Evolutionary conservation across 225 moss, liverwort and hornwort genomes (phyloP).

Genomic region (Lunularia cruciata): DNA sequence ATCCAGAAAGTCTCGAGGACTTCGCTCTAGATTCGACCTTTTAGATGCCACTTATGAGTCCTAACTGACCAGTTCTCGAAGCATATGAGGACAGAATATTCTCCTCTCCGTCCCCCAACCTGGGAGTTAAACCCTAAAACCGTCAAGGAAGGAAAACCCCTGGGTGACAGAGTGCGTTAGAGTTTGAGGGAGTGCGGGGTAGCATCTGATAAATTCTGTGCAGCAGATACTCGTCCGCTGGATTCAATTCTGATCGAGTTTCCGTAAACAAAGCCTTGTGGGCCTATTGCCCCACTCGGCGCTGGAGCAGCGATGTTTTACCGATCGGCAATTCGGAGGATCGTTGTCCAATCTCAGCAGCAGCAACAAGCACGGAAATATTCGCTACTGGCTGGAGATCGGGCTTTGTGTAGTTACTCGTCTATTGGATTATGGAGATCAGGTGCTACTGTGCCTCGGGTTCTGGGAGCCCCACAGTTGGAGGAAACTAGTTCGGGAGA

Average conservation of each 20-base stretch:
- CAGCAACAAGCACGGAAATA: not conserved
- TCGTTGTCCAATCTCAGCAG: conserved; percentile 7
- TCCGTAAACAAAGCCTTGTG: conserved; percentile 3
- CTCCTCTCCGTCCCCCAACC: not conserved
- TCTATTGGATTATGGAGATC: not conserved
- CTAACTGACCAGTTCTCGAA: too few relatives aligned
- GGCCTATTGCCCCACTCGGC: conserved; percentile 15
- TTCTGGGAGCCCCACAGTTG: not conserved
- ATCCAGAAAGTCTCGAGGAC: too few relatives aligned
- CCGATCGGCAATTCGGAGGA: conserved; percentile 28
- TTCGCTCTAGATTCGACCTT: too few relatives aligned
- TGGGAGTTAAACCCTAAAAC: not conserved
- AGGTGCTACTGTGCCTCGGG: not conserved
- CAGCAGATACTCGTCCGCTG: not conserved
- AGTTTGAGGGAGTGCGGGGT: not conserved
- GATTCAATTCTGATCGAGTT: not conserved
- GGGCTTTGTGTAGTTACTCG: not conserved
- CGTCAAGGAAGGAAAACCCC: not conserved
- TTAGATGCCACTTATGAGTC: too few relatives aligned
- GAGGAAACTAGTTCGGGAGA: conserved; percentile 1
- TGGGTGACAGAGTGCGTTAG: not conserved
- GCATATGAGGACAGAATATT: too few relatives aligned
- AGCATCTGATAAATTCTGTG: not conserved
- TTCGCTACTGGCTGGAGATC: not conserved
- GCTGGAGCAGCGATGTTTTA: conserved; percentile 33